A percentile compares a stretch with the other conserved stretches of the same genome.
Conservation (phyloP, 441 rosid genomes). For the Rhodomyrtus psidioides region DNA sequence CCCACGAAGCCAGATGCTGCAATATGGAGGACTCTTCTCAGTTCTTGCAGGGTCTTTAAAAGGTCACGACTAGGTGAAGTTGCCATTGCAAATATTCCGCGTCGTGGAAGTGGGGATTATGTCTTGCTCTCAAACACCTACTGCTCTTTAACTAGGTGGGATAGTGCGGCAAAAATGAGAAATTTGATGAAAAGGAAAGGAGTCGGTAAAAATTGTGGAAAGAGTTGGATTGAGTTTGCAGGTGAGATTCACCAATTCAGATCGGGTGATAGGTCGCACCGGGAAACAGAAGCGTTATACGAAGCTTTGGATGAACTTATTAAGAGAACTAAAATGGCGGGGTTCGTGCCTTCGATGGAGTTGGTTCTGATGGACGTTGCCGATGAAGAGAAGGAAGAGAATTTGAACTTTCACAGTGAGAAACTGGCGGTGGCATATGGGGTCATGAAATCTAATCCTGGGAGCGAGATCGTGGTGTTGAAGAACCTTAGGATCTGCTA, state of each 20-base stretch:
- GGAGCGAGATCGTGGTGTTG: constrained; percentile 51
- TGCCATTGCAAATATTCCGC: constrained; percentile 36
- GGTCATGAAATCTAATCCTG: constrained; percentile 59
- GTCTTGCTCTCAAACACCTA: constrained; percentile 54
- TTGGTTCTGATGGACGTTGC: constrained; percentile 83
- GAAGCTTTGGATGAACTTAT: constrained; percentile 43
- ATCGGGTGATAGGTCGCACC: constrained; percentile 48
- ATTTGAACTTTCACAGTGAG: constrained; percentile 63
- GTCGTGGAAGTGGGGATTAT: constrained; percentile 42
- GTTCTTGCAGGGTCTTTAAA: constrained; percentile 38
- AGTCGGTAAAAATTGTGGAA: constrained; percentile 45
- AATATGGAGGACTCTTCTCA: constrained; percentile 65
- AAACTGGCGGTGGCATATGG: constrained; percentile 74
- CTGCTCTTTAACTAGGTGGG: constrained; percentile 56
- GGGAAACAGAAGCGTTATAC: constrained; percentile 44
- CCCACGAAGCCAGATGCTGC: constrained; percentile 48
- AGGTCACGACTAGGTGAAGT: constrained; percentile 39
- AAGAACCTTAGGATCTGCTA: constrained; percentile 68
- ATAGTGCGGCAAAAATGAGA: constrained; percentile 44
- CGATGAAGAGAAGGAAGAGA: constrained; percentile 79
- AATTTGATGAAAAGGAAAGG: constrained; percentile 42
- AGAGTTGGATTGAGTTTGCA: constrained; percentile 52
- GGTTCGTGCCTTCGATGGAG: constrained; percentile 51
- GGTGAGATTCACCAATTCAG: constrained; percentile 46
- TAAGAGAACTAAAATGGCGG: constrained; percentile 33